These are phyloP conservation scores for Paecilomyces formosus DNA, from an alignment of 2,329 filamentous ascomycete genomes.

Conservation along the genomic window DNA sequence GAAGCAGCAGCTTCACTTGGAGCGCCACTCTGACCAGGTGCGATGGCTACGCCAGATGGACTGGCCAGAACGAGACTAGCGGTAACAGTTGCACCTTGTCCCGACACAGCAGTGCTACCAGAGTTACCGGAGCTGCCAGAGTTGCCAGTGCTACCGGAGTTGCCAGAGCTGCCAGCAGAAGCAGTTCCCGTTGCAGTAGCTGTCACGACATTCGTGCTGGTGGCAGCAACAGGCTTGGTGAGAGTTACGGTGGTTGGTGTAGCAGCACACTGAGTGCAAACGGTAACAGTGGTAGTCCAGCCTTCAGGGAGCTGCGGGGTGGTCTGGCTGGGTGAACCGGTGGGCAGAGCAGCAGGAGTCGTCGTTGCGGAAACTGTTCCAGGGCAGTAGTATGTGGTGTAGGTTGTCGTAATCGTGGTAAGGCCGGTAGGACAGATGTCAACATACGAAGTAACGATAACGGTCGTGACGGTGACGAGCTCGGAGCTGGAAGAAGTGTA, in stretches of 20 bases:
- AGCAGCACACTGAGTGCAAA: slow-evolving; percentile 30
- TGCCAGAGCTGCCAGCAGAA: not conserved
- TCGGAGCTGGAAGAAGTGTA: slow-evolving; percentile 5
- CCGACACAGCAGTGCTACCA: not conserved
- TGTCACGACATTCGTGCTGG: not conserved
- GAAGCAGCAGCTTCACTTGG: not conserved
- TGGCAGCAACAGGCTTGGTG: slow-evolving; percentile 4
- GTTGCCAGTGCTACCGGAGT: not conserved
- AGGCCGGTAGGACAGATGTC: slow-evolving; percentile 37
- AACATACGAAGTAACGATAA: slow-evolving; percentile 33
- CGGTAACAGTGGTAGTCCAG: slow-evolving; percentile 34
- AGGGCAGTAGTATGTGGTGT: slow-evolving; percentile 31
- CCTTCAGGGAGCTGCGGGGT: slow-evolving; percentile 22
- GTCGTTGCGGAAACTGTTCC: slow-evolving; percentile 20
- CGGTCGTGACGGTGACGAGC: slow-evolving; percentile 24
- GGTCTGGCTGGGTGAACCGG: slow-evolving; percentile 11
- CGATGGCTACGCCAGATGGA: not conserved
- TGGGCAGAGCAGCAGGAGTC: slow-evolving; percentile 11
- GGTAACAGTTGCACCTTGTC: not conserved
- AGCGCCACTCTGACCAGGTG: not conserved
- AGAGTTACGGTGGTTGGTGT: slow-evolving; percentile 32
- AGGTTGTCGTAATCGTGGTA: slow-evolving; percentile 32
- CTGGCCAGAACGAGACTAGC: not conserved
- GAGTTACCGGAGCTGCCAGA: not conserved
- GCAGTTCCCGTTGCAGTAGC: not conserved